phyloP scores from a whole-genome alignment of 176 grass and related monocot genomes.

The Thalia dealbata region DNA sequence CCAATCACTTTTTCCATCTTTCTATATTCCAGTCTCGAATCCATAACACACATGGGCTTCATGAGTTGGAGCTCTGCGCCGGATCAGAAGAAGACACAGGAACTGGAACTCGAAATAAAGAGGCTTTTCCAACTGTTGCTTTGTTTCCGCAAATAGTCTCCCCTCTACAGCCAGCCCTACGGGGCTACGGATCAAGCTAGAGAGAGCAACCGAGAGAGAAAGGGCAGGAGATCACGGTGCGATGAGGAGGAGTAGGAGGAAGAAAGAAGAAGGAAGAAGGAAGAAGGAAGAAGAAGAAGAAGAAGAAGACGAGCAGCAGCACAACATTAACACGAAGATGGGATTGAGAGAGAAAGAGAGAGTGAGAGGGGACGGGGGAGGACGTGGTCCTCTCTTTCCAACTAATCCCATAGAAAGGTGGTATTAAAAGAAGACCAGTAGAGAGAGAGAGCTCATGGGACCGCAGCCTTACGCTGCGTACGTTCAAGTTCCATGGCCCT shows the following conservation, averaged over 20 bases:
- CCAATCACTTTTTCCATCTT: background rate
- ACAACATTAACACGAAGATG: background rate
- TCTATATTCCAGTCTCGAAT: background rate
- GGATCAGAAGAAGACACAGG: background rate
- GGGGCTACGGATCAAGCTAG: background rate
- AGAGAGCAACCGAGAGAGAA: background rate
- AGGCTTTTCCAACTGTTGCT: background rate
- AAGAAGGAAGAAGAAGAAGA: too few relatives aligned
- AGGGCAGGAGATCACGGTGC: too few relatives aligned
- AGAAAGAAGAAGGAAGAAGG: too few relatives aligned
- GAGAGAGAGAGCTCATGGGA: slow-evolving; percentile 4
- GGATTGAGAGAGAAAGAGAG: background rate
- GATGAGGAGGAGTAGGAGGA: too few relatives aligned
- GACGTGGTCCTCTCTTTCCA: background rate
- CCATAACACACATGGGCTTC: background rate
- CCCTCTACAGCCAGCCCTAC: too few relatives aligned
- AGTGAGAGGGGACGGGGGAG: background rate
- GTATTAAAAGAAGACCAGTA: slow-evolving; percentile 5
- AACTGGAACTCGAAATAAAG: background rate
- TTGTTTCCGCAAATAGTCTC: background rate
- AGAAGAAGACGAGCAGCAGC: background rate
- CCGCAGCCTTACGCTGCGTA: background rate
- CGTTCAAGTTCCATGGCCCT: too few relatives aligned
- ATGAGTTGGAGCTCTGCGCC: background rate
- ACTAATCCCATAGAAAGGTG: slow-evolving; percentile 7